Conservation (phyloP, 2,329 filamentous ascomycete genomes). For the Penicillium nordicum region DNA sequence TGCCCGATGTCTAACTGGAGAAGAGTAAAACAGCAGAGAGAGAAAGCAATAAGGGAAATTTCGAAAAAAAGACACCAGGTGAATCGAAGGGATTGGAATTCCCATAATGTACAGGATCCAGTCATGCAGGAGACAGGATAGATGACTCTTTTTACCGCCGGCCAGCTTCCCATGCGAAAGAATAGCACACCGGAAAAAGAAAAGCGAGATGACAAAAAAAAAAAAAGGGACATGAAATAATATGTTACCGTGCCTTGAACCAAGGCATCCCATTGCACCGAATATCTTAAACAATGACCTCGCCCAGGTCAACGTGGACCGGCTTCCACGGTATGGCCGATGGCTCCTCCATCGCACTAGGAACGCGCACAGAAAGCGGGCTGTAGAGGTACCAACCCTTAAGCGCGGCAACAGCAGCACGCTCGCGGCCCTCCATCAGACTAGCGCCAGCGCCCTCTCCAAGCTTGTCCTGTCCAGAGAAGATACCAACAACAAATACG, state of each 20-base stretch:
- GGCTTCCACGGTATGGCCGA: constrained; percentile 63
- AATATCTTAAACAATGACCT: constrained; percentile 55
- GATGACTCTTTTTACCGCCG: constrained; percentile 20
- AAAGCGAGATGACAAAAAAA: constrained; percentile 23
- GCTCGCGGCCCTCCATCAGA: constrained; percentile 70
- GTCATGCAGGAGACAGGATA: constrained; percentile 29
- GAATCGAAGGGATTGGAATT: constrained; percentile 33
- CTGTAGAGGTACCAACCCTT: constrained; percentile 97
- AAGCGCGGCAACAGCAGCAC: constrained; percentile 79
- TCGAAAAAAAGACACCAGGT: constrained; percentile 30
- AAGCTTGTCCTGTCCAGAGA: constrained; percentile 83
- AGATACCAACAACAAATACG: constrained; percentile 92
- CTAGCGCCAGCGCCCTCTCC: constrained; percentile 82
- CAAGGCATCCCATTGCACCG: constrained; percentile 12
- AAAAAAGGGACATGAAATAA: constrained; percentile 23
- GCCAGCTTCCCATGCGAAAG: constrained; percentile 26
- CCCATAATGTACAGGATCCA: constrained; percentile 42
- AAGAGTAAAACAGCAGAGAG: constrained; percentile 12
- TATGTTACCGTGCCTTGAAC: constrained; percentile 14
- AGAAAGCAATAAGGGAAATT: constrained; percentile 14
- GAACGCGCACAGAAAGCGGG: constrained; percentile 64
- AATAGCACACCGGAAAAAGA: constrained; percentile 27
- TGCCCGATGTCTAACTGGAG: constrained; percentile 16
- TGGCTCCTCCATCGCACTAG: constrained; percentile 65
- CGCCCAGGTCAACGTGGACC: constrained; percentile 66